These are phyloP conservation scores for Xanthoconium stramineum DNA, from an alignment of 768 basidiomycete species.

Conservation along the genomic window DNA sequence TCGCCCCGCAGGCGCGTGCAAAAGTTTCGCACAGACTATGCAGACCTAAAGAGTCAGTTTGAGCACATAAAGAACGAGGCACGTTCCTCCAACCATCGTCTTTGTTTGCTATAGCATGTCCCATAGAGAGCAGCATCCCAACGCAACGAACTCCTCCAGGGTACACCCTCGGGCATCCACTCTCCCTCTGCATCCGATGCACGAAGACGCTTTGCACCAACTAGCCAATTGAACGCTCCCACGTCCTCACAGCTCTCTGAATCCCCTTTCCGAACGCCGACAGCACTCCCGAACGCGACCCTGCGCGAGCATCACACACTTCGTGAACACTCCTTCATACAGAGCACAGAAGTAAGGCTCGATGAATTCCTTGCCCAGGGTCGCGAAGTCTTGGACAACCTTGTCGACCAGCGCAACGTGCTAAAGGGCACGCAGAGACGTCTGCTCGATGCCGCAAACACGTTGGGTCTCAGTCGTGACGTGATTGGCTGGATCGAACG, in stretches of 20 bases:
- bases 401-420: slow-evolving; percentile 89
- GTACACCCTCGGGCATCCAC: slow-evolving; percentile 36
- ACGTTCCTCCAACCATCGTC: not conserved
- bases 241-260: slow-evolving; percentile 67
- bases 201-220: slow-evolving; percentile 58
- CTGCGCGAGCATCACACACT: slow-evolving; percentile 76
- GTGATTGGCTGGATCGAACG: slow-evolving; percentile 98
- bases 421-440: slow-evolving; percentile 92
- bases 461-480: slow-evolving; percentile 86
- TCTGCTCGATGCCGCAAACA: slow-evolving; percentile 88
- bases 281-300: slow-evolving; percentile 51
- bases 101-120: not conserved
- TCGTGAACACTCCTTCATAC: slow-evolving; percentile 85
- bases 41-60: slow-evolving; percentile 78
- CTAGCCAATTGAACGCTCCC: slow-evolving; percentile 33
- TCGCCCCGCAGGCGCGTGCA: slow-evolving; percentile 70
- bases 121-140: slow-evolving; percentile 55
- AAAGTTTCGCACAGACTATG: slow-evolving; percentile 86
- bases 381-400: slow-evolving; percentile 83
- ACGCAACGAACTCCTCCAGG: slow-evolving; percentile 62
- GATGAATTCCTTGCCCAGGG: slow-evolving; percentile 95
- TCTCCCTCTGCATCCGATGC: slow-evolving; percentile 42
- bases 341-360: slow-evolving; percentile 74
- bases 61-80: slow-evolving; percentile 69
- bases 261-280: slow-evolving; percentile 74